Evolutionary conservation across 2,329 filamentous ascomycete genomes (phyloP).

Genomic region (Venturia oleaginea): DNA sequence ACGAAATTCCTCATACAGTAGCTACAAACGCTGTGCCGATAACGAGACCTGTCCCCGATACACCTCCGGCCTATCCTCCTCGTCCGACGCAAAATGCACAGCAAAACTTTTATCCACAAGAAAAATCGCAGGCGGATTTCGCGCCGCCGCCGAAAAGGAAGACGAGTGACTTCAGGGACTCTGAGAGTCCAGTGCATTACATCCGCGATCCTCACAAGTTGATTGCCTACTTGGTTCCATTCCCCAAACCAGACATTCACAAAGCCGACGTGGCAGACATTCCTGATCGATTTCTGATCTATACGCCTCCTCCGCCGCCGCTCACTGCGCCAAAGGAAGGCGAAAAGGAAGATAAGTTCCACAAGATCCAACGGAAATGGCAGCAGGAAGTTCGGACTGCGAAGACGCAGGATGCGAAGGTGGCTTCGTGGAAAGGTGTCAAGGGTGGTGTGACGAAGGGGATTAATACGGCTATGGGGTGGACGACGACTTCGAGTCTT

Average conservation of each 20-base stretch:
- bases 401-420: slow-evolving; percentile 33
- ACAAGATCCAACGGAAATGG: slow-evolving; percentile 38
- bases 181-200: slow-evolving; percentile 29
- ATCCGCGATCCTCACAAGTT: slow-evolving; percentile 34
- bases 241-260: slow-evolving; percentile 33
- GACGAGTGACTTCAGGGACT: background rate
- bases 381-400: slow-evolving; percentile 36
- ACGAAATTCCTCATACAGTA: background rate
- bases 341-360: slow-evolving; percentile 33
- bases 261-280: slow-evolving; percentile 19
- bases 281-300: slow-evolving; percentile 35
- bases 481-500: slow-evolving; percentile 33
- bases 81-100: background rate
- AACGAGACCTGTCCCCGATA: background rate
- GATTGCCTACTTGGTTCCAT: slow-evolving; percentile 36
- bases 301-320: slow-evolving; percentile 36
- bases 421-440: slow-evolving; percentile 33
- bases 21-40: background rate
- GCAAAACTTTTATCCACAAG: background rate
- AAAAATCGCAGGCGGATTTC: background rate
- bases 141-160: slow-evolving; percentile 3
- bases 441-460: slow-evolving; percentile 33
- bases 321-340: slow-evolving; percentile 31
- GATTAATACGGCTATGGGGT: slow-evolving; percentile 32
- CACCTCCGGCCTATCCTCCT: slow-evolving; percentile 9